Base-by-base conservation (phyloP, 2,329 filamentous ascomycete genomes). In the Clonostachys sp. region DNA sequence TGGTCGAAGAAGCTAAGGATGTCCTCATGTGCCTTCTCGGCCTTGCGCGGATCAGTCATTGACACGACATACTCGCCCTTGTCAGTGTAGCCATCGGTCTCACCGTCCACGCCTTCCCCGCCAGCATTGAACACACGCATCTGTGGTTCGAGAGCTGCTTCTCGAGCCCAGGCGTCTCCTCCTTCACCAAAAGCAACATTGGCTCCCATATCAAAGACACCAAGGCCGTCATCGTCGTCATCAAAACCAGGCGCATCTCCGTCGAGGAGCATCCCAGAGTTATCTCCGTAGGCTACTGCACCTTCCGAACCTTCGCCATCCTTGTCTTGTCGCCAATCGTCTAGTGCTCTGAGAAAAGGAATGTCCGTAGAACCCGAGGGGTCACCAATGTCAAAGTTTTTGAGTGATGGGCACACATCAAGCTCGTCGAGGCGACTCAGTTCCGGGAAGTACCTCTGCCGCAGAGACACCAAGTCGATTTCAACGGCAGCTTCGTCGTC, bases 1-100 rank as follows among this genome's bases (percentile, higher is more conserved):
- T 96, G 90, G 64, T 99, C 94, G 61, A 99, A 99, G 71, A 97
- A 99, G 61, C 89, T 87, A n/a, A 99, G 78, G 49, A 99, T 96
- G 58, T 96, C 92, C 57, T 97, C 90, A 61, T 96, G 91, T 63
- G 86, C 71, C 60, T 77, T 77, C 58, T 89, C 89, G 45, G 77
- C 76, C 47, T 83, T 82, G 44, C 70, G 66, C 4, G 75, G 71
- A 56, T 87, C 86, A 39, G 81, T 81, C 72, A 96, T 83, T n/a
- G 87, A 87, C 8, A 96, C 80, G 20, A 86, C 77, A 61, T 90
- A 96, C 53, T 89, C 81, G 48, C 84, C 83, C 36, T 84, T 84
- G 45, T 82, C 81, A 42, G 66, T 60, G 30, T 62, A 60, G 5
- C 58, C 65, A 17, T 67, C 64, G 6, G 58, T 63, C 4, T 67